A percentile compares a stretch with the other conserved stretches of the same genome.
phyloP scores from a whole-genome alignment of 2,329 filamentous ascomycete genomes.

The Aspergillus neotritici region DNA sequence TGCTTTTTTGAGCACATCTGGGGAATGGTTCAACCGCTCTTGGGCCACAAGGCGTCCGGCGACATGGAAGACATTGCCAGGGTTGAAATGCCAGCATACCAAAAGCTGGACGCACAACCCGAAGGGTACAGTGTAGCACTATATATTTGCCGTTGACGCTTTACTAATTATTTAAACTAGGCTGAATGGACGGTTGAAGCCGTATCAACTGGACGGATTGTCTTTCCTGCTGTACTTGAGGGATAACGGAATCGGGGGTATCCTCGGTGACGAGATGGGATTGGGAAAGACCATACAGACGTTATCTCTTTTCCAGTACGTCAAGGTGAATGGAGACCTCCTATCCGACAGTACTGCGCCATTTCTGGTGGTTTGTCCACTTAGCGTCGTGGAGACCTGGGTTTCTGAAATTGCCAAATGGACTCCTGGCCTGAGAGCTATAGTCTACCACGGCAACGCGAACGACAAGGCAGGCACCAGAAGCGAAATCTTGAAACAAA shows the following conservation, averaged over 20 bases:
- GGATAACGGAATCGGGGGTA: slow-evolving; percentile 22
- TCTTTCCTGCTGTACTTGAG: slow-evolving; percentile 43
- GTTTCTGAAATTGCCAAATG: slow-evolving; percentile 44
- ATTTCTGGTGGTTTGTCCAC: slow-evolving; percentile 44
- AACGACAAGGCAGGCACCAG: slow-evolving; percentile 32
- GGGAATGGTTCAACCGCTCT: too few relatives aligned
- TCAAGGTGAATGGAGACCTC: slow-evolving; percentile 35
- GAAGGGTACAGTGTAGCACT: neutral
- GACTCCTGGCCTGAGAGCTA: slow-evolving; percentile 40
- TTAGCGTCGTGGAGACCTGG: slow-evolving; percentile 49
- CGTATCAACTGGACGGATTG: slow-evolving; percentile 48
- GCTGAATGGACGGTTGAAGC: slow-evolving; percentile 48
- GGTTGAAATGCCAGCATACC: neutral
- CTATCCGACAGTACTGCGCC: slow-evolving; percentile 3
- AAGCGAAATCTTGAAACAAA: slow-evolving; percentile 11
- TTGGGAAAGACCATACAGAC: slow-evolving; percentile 26
- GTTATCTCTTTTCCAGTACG: slow-evolving; percentile 42
- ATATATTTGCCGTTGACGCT: neutral
- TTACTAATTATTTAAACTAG: slow-evolving; percentile 16
- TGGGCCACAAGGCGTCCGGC: too few relatives aligned
- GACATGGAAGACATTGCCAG: too few relatives aligned
- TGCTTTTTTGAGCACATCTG: too few relatives aligned
- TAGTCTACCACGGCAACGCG: slow-evolving; percentile 45
- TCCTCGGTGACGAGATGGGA: slow-evolving; percentile 29
- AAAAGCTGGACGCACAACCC: neutral